phyloP scores from a whole-genome alignment of 176 grass and related monocot species.

The Lolium rigidum region DNA sequence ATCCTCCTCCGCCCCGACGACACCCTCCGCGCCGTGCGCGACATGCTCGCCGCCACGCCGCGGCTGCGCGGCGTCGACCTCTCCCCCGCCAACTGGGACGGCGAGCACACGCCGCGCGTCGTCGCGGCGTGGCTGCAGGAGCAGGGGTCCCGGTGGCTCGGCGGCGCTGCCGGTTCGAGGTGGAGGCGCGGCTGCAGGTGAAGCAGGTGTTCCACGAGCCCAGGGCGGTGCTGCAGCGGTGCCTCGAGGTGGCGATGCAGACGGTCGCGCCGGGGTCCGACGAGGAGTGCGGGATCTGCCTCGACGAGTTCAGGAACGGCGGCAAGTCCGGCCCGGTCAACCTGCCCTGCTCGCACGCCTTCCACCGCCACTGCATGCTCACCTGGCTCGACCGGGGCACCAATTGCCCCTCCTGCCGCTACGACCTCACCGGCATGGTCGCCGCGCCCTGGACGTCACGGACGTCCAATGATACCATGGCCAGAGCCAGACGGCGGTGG shows the following conservation, averaged over 20 bases:
- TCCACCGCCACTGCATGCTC: conserved; percentile 9
- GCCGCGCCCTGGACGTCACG: neutral
- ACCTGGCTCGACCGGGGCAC: conserved; percentile 5
- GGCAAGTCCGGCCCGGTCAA: conserved; percentile 15
- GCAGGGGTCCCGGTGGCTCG: neutral
- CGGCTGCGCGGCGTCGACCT: neutral
- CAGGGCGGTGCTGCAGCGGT: neutral
- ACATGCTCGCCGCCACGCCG: neutral
- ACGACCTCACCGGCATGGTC: conserved; percentile 2
- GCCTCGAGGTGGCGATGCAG: conserved; percentile 22
- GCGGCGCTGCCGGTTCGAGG: conserved; percentile 14
- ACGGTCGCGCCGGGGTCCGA: conserved; percentile 12
- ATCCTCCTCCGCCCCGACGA: conserved; percentile 22
- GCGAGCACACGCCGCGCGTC: conserved; percentile 8
- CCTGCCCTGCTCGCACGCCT: conserved; percentile 18
- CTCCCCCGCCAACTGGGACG: neutral
- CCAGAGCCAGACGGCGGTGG: neutral
- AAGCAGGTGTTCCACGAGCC: conserved; percentile 9
- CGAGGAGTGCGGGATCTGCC: conserved; percentile 19
- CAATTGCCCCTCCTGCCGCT: conserved; percentile 1
- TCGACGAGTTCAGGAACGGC: conserved; percentile 2
- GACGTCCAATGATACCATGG: neutral
- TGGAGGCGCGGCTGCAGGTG: conserved; percentile 18
- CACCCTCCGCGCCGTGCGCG: conserved; percentile 14
- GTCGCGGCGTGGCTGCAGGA: conserved; percentile 17